These are phyloP conservation scores for Verticillium longisporum DNA, from an alignment of 2,329 filamentous ascomycete species.

Conservation along the genomic window DNA sequence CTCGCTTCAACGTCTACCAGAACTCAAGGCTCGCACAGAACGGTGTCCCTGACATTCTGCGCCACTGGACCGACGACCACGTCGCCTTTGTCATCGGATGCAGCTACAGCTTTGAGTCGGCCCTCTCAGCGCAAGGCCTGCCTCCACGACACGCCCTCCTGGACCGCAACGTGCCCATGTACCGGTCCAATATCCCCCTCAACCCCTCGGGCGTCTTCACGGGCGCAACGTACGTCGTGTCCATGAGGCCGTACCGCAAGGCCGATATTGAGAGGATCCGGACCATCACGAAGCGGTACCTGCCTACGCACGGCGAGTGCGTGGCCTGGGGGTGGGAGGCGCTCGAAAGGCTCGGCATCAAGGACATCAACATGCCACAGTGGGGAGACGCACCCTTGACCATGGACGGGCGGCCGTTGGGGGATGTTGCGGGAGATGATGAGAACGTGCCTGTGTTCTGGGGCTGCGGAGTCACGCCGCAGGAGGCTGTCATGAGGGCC, in stretches of 20 bases:
- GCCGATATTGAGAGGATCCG: conserved; percentile 45
- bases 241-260: conserved; percentile 52
- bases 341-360: conserved; percentile 43
- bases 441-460: conserved; percentile 50
- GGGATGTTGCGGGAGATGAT: conserved; percentile 23
- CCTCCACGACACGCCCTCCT: conserved; percentile 41
- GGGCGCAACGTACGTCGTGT: conserved; percentile 49
- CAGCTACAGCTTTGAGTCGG: conserved; percentile 56
- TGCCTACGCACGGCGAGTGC: conserved; percentile 55
- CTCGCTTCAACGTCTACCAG: conserved; percentile 52
- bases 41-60: conserved; percentile 33
- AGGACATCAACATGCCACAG: conserved; percentile 42
- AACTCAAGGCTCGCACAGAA: conserved; percentile 32
- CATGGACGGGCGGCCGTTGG: conserved; percentile 28
- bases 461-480: conserved; percentile 62
- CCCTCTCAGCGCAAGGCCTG: conserved; percentile 42
- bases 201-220: conserved; percentile 52
- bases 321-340: conserved; percentile 55
- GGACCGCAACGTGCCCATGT: conserved; percentile 53
- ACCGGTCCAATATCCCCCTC: conserved; percentile 48
- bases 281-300: conserved; percentile 46
- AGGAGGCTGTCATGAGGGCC: conserved; percentile 55
- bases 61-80: conserved; percentile 50
- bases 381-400: conserved; percentile 47
- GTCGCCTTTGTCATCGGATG: conserved; percentile 59